Evolutionary conservation across 78 protist species (phyloP).

Genomic region (Cavenderia fasciculata): DNA sequence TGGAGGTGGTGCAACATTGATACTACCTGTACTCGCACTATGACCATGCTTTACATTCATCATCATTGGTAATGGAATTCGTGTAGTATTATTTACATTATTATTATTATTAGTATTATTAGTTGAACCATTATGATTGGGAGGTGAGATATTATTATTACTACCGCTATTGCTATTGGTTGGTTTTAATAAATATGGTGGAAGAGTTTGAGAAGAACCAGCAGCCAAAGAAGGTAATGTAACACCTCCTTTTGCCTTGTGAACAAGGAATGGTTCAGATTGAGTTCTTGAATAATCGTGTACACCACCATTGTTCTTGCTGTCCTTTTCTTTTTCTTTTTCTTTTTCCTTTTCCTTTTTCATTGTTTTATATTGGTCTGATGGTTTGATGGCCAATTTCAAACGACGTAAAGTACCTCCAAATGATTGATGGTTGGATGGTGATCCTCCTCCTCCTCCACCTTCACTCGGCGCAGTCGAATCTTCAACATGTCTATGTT

Average conservation of each 20-base stretch:
- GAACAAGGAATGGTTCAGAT: not conserved
- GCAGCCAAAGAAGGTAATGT: not conserved
- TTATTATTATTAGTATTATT: too few species aligned
- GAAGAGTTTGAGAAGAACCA: not conserved
- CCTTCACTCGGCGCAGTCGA: not conserved
- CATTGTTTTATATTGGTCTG: conserved; percentile 14
- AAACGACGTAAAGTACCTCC: not conserved
- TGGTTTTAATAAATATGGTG: not conserved
- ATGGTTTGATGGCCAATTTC: conserved; percentile 11
- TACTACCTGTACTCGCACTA: not conserved
- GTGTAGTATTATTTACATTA: too few species aligned
- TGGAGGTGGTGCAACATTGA: conserved; percentile 8
- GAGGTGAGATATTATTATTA: not conserved
- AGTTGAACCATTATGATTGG: not conserved
- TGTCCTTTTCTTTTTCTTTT: not conserved
- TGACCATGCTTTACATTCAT: not conserved
- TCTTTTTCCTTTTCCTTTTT: not conserved
- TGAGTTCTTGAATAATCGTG: too few species aligned
- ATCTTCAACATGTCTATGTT: not conserved
- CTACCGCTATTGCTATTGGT: not conserved
- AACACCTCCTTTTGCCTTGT: not conserved
- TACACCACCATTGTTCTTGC: too few species aligned
- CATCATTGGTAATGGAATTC: conserved; percentile 32
- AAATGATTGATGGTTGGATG: not conserved
- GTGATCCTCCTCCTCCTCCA: not conserved